Percentiles rank a stretch among this genome's conserved stretches.
Conservation (phyloP, 352 stramenopile species). For the Detonula confervacea region DNA sequence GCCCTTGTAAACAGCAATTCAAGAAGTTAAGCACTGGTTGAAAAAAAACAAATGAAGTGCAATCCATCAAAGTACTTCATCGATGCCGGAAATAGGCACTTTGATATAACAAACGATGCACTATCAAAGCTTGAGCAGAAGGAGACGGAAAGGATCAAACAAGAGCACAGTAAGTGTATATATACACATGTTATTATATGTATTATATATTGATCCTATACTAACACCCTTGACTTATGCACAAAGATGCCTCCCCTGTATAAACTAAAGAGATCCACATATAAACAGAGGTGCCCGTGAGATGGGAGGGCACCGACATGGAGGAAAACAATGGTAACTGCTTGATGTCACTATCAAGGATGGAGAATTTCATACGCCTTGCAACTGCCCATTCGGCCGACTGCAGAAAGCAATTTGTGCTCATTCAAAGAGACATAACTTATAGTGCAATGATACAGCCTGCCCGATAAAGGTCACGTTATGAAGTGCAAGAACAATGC, state of each 20-base stretch:
- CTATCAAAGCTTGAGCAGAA: too few relatives aligned
- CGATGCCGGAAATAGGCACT: too few relatives aligned
- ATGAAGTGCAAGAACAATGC: constrained; percentile 22
- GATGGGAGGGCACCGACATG: not conserved
- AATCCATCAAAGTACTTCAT: too few relatives aligned
- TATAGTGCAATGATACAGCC: not conserved
- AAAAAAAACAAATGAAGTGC: too few relatives aligned
- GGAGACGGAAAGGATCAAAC: not conserved
- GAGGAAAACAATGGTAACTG: not conserved
- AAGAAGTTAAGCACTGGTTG: too few relatives aligned
- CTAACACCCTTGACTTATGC: not conserved
- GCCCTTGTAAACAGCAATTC: too few relatives aligned
- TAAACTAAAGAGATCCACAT: not conserved
- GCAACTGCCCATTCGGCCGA: not conserved
- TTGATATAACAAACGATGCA: too few relatives aligned
- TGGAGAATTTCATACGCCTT: not conserved
- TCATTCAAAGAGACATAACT: not conserved
- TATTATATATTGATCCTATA: too few relatives aligned
- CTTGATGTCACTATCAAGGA: not conserved
- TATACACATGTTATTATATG: too few relatives aligned
- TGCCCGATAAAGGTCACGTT: constrained; percentile 13
- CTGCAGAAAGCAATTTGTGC: not conserved
- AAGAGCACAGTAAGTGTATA: not conserved
- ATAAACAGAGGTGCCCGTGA: not conserved
- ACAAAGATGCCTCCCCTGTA: not conserved